These are phyloP conservation scores for Camelina sativa DNA, from an alignment of 345 rosid species.

Conservation along the genomic window DNA sequence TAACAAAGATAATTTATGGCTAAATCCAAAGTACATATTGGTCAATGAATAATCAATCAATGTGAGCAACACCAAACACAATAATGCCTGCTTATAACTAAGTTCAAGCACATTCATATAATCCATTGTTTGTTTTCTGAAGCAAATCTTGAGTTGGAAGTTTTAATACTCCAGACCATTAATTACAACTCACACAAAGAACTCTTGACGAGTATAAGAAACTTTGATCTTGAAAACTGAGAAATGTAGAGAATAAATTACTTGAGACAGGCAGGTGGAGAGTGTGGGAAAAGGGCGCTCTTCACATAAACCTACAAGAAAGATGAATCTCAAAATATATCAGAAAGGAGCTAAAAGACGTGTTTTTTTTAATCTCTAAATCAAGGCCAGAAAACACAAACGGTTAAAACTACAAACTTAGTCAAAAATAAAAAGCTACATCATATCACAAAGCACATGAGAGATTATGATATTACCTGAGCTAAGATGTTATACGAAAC, in stretches of 20 bases:
- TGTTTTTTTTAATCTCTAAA: neutral
- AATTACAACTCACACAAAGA: constrained; percentile 19
- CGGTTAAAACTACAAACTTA: too few species aligned
- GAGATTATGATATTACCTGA: constrained; percentile 53
- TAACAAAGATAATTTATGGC: neutral
- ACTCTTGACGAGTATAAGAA: neutral
- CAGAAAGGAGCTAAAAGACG: constrained; percentile 5
- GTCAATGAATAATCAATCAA: neutral
- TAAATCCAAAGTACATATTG: neutral
- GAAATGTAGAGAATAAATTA: constrained; percentile 38
- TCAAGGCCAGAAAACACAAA: neutral
- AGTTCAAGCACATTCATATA: neutral
- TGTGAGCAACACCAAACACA: constrained; percentile 5
- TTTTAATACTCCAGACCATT: neutral
- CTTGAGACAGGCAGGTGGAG: constrained; percentile 88
- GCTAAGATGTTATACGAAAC: constrained; percentile 76
- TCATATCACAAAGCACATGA: neutral
- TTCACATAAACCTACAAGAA: constrained; percentile 70
- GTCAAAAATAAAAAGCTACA: too few species aligned
- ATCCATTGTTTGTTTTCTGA: constrained; percentile 3
- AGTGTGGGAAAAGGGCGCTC: constrained; percentile 71
- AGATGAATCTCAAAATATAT: constrained; percentile 17
- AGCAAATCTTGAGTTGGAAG: constrained; percentile 1
- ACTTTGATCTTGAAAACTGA: neutral
- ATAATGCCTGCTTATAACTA: neutral